Percentiles rank a stretch among this genome's conserved stretches.
These are phyloP conservation scores for Syncephalastrum monosporum DNA, from an alignment of 371 early-diverging fungal genomes.

Conservation along the genomic window DNA sequence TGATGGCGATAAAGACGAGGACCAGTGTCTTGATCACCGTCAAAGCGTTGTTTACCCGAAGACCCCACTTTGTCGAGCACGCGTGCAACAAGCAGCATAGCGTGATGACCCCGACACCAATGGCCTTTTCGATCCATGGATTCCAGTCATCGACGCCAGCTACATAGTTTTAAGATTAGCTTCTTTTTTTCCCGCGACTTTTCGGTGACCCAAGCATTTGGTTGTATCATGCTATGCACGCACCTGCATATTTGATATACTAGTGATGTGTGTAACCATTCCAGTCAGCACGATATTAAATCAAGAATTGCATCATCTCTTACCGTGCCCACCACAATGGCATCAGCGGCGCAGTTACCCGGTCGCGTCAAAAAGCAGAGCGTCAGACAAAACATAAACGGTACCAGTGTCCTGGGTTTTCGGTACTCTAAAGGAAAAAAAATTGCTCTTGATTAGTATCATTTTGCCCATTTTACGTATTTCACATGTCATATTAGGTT, in stretches of 20 bases:
- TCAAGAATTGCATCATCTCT: no score
- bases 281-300: no score
- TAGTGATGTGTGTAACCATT: no score
- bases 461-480: no score
- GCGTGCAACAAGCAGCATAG: conserved; percentile 12
- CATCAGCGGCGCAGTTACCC: conserved; percentile 14
- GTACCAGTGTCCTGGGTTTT: conserved; percentile 12
- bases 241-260: no score
- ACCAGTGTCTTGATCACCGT: conserved; percentile 17
- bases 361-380: conserved; percentile 12
- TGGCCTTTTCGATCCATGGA: conserved; percentile 16
- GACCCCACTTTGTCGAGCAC: conserved; percentile 10
- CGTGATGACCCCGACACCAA: conserved; percentile 17
- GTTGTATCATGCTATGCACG: background rate
- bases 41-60: conserved; percentile 11
- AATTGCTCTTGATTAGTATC: no score
- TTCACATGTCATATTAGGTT: no score
- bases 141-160: background rate
- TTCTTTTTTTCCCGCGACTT: no score
- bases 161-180: no score
- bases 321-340: conserved; percentile 2
- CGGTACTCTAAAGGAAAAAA: conserved; percentile 5
- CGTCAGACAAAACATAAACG: conserved; percentile 15
- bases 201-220: no score
- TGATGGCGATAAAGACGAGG: conserved; percentile 12